Evolutionary conservation across 805 yeast species (phyloP).

Genomic region (Candida nanaspora): DNA sequence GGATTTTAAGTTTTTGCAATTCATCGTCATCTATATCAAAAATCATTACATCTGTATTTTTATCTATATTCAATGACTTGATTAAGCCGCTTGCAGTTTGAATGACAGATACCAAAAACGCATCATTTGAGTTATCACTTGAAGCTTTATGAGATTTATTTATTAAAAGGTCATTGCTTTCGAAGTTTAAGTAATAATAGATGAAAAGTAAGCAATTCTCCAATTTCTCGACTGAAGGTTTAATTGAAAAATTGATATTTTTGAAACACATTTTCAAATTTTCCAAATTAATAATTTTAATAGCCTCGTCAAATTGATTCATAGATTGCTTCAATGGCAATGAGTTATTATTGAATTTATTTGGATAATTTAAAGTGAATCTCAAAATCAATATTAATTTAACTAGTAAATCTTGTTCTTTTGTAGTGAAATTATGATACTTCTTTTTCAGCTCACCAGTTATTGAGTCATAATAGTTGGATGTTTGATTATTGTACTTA

Average conservation of each 20-base stretch:
- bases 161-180: constrained; percentile 17
- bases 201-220: constrained; percentile 44
- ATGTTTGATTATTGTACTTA: constrained; percentile 23
- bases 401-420: constrained; percentile 33
- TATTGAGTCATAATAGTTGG: constrained; percentile 32
- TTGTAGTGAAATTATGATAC: constrained; percentile 23
- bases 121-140: constrained; percentile 27
- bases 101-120: constrained; percentile 37
- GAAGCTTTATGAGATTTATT: constrained; percentile 29
- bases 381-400: constrained; percentile 48
- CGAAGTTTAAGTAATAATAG: constrained; percentile 37
- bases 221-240: constrained; percentile 38
- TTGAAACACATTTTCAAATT: constrained; percentile 37
- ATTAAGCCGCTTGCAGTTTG: constrained; percentile 32
- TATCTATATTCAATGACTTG: constrained; percentile 37
- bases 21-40: constrained; percentile 5
- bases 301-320: constrained; percentile 24
- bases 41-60: constrained; percentile 6
- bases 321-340: constrained; percentile 20
- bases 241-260: constrained; percentile 38
- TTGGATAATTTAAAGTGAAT: constrained; percentile 28
- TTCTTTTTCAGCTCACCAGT: constrained; percentile 33
- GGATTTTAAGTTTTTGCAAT: constrained; percentile 17
- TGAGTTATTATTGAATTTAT: constrained; percentile 7
- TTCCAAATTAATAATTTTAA: constrained; percentile 26